Percentiles rank a stretch among this genome's conserved stretches.
Evolutionary conservation across 305 asterid species (phyloP).

Genomic region (Fraxinus xanthoxyloides): DNA sequence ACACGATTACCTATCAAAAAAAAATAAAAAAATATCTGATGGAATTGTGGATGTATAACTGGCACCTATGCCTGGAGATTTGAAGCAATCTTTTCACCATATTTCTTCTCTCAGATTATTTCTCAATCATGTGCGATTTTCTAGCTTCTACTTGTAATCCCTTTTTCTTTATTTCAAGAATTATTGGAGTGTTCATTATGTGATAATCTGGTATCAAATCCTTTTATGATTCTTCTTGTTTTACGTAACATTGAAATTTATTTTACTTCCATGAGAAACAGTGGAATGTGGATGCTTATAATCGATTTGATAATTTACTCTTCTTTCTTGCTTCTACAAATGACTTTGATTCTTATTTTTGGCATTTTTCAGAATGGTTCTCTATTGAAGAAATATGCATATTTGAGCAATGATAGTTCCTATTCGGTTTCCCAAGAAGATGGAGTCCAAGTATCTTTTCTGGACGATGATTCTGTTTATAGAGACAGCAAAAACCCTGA

Average conservation of each 20-base stretch:
- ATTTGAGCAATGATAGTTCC: conserved; percentile 87
- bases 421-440: conserved; percentile 76
- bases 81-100: neutral
- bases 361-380: conserved; percentile 66
- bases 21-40: too few relatives aligned
- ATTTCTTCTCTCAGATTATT: neutral
- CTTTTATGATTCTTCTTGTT: neutral
- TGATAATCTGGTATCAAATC: neutral
- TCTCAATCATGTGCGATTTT: neutral
- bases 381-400: conserved; percentile 70
- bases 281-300: neutral
- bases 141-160: neutral
- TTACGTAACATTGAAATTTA: neutral
- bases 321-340: conserved; percentile 18
- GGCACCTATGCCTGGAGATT: neutral
- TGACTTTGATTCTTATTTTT: conserved; percentile 27
- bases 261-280: neutral
- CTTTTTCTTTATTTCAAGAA: neutral
- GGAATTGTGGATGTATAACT: neutral
- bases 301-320: neutral
- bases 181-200: neutral
- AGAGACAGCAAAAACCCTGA: conserved; percentile 35
- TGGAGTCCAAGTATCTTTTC: conserved; percentile 70
- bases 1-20: too few relatives aligned
- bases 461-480: conserved; percentile 45